Percentiles rank a stretch among this genome's conserved stretches.
Conservation (phyloP, 805 yeast genomes). For the Nakazawaea ernobii region DNA sequence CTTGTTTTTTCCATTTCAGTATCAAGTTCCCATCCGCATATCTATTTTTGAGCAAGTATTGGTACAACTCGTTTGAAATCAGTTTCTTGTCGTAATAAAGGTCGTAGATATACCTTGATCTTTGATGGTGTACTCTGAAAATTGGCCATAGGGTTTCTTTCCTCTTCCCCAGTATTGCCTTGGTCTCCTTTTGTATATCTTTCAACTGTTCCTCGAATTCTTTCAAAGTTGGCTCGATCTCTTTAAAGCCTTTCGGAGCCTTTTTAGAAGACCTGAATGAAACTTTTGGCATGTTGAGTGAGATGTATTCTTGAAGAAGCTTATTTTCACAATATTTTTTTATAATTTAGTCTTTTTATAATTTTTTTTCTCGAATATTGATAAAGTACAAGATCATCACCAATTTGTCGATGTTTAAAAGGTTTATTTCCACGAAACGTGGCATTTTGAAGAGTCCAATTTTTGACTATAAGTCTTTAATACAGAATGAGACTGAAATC, state of each 20-base stretch:
- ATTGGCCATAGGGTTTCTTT: constrained; percentile 66
- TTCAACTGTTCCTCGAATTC: constrained; percentile 56
- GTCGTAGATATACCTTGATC: constrained; percentile 70
- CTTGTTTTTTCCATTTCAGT: constrained; percentile 58
- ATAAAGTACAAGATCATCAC: neutral
- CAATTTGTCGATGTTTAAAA: neutral
- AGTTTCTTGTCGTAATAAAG: constrained; percentile 65
- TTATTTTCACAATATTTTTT: neutral
- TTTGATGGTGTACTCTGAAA: constrained; percentile 63
- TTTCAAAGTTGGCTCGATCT: constrained; percentile 58
- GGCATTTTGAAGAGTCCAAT: constrained; percentile 27
- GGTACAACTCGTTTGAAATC: constrained; percentile 62
- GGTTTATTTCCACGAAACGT: constrained; percentile 7
- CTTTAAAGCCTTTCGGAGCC: constrained; percentile 73
- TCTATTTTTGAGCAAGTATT: constrained; percentile 64
- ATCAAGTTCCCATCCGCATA: constrained; percentile 66
- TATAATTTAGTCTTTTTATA: neutral
- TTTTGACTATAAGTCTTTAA: constrained; percentile 28
- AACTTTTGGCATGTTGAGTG: constrained; percentile 37
- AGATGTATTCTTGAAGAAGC: too few species aligned
- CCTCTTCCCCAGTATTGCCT: constrained; percentile 29
- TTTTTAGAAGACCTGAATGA: constrained; percentile 35
- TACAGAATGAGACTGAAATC: constrained; percentile 22
- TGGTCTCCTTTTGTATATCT: constrained; percentile 37
- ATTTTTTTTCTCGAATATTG: neutral